Evolutionary conservation across 1,284 basidiomycete genomes (phyloP), one percentile per base, ranked within the genome.

Genomic region (Fomitiporia mediterranea): DNA sequence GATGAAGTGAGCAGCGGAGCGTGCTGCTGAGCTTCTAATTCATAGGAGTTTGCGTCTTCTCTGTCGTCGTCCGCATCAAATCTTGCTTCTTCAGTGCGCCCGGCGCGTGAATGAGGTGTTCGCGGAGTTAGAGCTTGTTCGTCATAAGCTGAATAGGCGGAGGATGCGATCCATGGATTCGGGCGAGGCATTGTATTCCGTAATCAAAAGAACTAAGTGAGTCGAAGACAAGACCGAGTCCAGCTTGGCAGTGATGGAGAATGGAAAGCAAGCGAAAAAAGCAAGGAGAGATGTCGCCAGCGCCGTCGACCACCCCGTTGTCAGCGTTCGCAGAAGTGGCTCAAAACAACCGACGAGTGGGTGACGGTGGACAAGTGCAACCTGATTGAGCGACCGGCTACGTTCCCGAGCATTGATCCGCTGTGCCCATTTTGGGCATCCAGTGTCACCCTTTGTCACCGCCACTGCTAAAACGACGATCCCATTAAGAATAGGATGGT

Each of bases 81-180:
- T 62, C 75, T 75, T 2, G 72, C 76, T 65, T 82, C 80, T 63
- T 84, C 82, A 48, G 78, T 76, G 62, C 75, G 74, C 37, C 80
- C 82, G 35, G 79, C 73, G 62, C 79, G 78, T 32, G 81, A 81
- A 65, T 80, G 82, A 52, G 83, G 83, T 30, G 83, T 85, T 49
- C 83, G 74, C 1, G 83, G 83, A 8, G 81, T 84, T 8, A 84
- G 70, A 37, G 66, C 61, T 48, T 72, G 73, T 58, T 76, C 67
- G 50, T 78, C 72, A 37, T 30, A 35, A 34, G 19, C 17, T 28
- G 49, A 30, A 35, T 56, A 59, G 7, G 56, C 23, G 4, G 38
- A 37, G 8, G 9, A 15, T 7, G 53, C 9, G 35, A 27, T 48
- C 23, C 11, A 46, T 4, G 25, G 13, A 28, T 40, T 48, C 23